Percentiles rank a stretch among this genome's conserved stretches.
phyloP scores from a whole-genome alignment of 1,284 basidiomycete genomes.

The Violaceomyces palustris region DNA sequence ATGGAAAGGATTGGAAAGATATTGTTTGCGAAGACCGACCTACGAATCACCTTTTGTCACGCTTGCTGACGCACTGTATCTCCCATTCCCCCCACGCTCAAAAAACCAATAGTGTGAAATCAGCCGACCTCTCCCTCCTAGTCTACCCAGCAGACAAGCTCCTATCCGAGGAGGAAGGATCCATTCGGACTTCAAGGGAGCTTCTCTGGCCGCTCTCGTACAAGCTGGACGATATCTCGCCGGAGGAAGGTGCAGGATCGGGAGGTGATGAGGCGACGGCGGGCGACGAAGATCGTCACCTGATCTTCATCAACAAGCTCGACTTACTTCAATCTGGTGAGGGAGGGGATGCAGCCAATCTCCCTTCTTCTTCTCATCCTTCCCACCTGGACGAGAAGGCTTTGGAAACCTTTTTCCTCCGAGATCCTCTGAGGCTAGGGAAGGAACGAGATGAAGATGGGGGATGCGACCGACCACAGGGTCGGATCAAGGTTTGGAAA shows the following conservation, averaged over 20 bases:
- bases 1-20: no score
- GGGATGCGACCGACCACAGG: no score
- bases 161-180: slow-evolving; percentile 52
- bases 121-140: slow-evolving; percentile 69
- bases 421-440: no score
- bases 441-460: no score
- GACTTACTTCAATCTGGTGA: slow-evolving; percentile 57
- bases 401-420: no score
- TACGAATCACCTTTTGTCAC: no score
- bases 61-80: no score
- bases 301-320: slow-evolving; percentile 69
- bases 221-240: no score
- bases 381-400: background rate
- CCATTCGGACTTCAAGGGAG: slow-evolving; percentile 52
- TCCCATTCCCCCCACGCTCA: slow-evolving; percentile 10
- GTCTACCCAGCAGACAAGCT: slow-evolving; percentile 67
- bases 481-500: slow-evolving; percentile 58
- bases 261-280: no score
- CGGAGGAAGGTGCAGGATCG: no score
- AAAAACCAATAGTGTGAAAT: slow-evolving; percentile 58
- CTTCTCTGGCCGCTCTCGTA: slow-evolving; percentile 54
- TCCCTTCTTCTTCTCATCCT: background rate
- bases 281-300: slow-evolving; percentile 26
- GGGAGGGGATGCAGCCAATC: no score
- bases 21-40: no score